Conservation (phyloP, 441 rosid genomes). For the Populus tomentosa region DNA sequence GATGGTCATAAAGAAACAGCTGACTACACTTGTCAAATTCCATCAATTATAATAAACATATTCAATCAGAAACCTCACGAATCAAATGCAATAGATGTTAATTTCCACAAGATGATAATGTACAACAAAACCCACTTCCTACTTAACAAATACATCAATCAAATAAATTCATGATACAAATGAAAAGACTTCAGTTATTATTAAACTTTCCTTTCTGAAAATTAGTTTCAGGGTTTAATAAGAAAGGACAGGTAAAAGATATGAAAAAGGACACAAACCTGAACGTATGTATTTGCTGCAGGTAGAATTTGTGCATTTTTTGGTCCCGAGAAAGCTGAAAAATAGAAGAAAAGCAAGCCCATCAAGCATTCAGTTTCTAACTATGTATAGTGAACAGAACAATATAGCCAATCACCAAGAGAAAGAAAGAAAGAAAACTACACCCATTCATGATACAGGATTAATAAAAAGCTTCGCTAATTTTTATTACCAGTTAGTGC, state of each 20-base stretch:
- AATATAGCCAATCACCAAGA: neutral
- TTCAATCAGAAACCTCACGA: neutral
- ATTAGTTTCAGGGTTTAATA: neutral
- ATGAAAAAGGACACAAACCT: conserved; percentile 32
- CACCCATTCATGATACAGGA: conserved; percentile 1
- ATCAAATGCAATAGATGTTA: neutral
- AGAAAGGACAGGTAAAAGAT: conserved; percentile 4
- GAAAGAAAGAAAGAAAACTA: conserved; percentile 9
- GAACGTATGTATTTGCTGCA: conserved; percentile 49
- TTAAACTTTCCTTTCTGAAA: neutral
- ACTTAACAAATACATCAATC: neutral
- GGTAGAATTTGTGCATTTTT: conserved; percentile 42
- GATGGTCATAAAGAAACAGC: neutral
- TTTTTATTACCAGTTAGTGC: conserved; percentile 50
- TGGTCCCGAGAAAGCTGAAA: conserved; percentile 48
- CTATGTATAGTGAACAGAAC: neutral
- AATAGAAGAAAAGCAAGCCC: conserved; percentile 15
- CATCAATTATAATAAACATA: neutral
- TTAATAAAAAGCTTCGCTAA: conserved; percentile 12
- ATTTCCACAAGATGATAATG: neutral
- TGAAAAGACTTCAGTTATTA: neutral
- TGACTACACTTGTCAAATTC: neutral
- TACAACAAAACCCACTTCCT: conserved; percentile 17
- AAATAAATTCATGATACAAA: neutral
- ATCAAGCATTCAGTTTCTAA: conserved; percentile 7